Percentiles rank a stretch among this genome's conserved stretches.
Conservation (phyloP, 176 grass and related monocot genomes). For the Cenchrus purpureus region DNA sequence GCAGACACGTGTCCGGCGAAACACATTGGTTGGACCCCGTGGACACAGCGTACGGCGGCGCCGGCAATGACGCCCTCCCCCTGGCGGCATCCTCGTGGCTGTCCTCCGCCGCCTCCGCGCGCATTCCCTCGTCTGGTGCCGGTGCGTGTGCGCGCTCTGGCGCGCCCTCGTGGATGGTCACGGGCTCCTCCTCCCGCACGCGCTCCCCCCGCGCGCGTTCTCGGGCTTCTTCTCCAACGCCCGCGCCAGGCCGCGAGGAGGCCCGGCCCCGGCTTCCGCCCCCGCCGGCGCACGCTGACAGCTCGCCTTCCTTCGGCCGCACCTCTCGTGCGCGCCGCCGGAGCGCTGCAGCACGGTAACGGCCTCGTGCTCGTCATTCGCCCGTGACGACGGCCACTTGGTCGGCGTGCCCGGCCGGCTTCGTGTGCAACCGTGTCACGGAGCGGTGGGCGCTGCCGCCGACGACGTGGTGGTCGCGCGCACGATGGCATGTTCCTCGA, state of each 20-base stretch:
- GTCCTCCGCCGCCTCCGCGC: conserved; percentile 3
- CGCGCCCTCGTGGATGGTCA: not conserved
- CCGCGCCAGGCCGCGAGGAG: not conserved
- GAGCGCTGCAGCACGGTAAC: conserved; percentile 5
- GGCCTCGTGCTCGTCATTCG: conserved; percentile 22
- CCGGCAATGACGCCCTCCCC: not conserved
- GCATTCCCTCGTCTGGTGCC: conserved; percentile 12
- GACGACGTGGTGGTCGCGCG: conserved; percentile 8
- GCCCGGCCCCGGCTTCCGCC: not conserved
- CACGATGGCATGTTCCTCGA: conserved; percentile 1
- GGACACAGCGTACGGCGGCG: not conserved
- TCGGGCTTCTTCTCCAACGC: conserved; percentile 7
- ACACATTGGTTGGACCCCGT: not conserved
- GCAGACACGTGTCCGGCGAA: not conserved
- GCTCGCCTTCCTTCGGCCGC: conserved; percentile 24
- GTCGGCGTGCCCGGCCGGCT: not conserved
- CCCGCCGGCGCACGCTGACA: conserved; percentile 17
- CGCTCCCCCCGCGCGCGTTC: not conserved
- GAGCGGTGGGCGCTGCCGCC: conserved; percentile 23
- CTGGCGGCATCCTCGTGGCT: not conserved
- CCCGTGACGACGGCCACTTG: not conserved
- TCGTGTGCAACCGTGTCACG: conserved; percentile 33
- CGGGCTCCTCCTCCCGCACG: conserved; percentile 19
- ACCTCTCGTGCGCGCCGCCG: not conserved
- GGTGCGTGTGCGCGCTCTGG: conserved; percentile 18